Evolutionary conservation across 176 grass and related monocot genomes (phyloP), one percentile per base, ranked within the genome.

Genomic region (Metroxylon sagu): DNA sequence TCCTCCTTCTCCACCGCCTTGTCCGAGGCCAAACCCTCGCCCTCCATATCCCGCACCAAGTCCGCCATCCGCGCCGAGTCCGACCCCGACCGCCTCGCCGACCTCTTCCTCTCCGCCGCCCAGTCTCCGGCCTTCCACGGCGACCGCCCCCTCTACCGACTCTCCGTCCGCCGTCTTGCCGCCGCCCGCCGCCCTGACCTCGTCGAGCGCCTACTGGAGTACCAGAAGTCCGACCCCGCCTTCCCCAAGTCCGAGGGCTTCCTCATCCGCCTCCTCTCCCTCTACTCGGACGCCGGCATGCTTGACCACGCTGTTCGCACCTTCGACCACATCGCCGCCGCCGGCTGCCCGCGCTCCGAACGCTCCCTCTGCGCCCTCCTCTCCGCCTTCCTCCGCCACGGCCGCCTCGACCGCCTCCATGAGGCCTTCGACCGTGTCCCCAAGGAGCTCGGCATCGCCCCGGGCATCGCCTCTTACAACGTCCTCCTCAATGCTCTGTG

Each of bases 391-490:
- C 26, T 5, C 56, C 68, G 26, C 48, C 56, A 60, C 56, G 55
- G 43, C 29, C 31, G 52, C 21, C 15, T 23, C 25, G 76, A 21
- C 72, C 85, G 89, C 70, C 84, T 84, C 61, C 85, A 79, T 49
- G 89, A 78, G 43, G 48, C 68, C 5, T 39, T 16, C 68, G 6
- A 50, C 35, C n/a, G 18, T n/a, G 16, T 60, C 6, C 68, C 68
- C 48, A 39, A 52, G 16, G 56, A 59, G 16, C 68, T 26, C 17
- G 2, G 48, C 43, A 16, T 28, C 56, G 30, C 68, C 14, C 80
- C 86, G 17, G 71, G 80, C 3, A 14, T 82, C 65, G 71, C 70
- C 57, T 89, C 82, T 29, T 76, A 86, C 63, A 95, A 89, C 75
- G 49, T 84, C 23, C 65, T 89, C 7, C 66, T 95, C 18, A 80